Percentiles rank a stretch among this genome's conserved stretches.
Conservation (phyloP, 2,329 filamentous ascomycete genomes). For the Didymellaceae sp. region DNA sequence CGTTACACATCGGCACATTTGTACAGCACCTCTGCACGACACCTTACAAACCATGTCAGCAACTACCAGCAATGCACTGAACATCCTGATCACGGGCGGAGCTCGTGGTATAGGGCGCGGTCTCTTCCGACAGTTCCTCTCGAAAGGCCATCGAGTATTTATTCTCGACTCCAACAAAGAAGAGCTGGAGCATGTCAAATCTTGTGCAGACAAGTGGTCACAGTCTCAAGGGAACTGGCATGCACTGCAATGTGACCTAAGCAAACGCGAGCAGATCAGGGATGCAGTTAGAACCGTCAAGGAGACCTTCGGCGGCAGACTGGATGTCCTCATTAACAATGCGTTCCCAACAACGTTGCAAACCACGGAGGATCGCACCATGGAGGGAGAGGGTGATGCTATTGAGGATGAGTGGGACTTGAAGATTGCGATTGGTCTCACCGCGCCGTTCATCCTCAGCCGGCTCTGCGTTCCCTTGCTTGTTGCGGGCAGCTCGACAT, state of each 20-base stretch:
- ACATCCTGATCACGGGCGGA: slow-evolving; percentile 52
- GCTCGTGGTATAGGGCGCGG: slow-evolving; percentile 56
- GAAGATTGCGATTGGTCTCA: slow-evolving; percentile 44
- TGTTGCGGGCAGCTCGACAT: slow-evolving; percentile 22
- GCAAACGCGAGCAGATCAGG: slow-evolving; percentile 48
- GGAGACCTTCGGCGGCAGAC: slow-evolving; percentile 42
- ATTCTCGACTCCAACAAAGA: slow-evolving; percentile 53
- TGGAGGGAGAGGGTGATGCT: slow-evolving; percentile 41
- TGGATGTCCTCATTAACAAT: slow-evolving; percentile 48
- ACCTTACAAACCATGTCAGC: background rate
- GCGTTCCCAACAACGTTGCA: slow-evolving; percentile 40
- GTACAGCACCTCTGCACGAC: no score
- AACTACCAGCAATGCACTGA: slow-evolving; percentile 18
- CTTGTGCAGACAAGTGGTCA: slow-evolving; percentile 37
- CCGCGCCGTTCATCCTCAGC: slow-evolving; percentile 42
- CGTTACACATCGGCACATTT: no score
- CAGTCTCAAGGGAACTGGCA: slow-evolving; percentile 24
- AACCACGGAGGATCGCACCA: slow-evolving; percentile 31
- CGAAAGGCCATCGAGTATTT: slow-evolving; percentile 53
- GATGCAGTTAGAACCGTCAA: slow-evolving; percentile 46
- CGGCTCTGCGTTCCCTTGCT: slow-evolving; percentile 43
- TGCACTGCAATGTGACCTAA: slow-evolving; percentile 48
- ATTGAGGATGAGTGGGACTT: slow-evolving; percentile 45
- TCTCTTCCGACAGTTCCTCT: slow-evolving; percentile 52
- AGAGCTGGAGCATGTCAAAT: slow-evolving; percentile 49